Percentiles rank a stretch among this genome's conserved stretches.
Conservation (phyloP, 2,329 filamentous ascomycete genomes). For the Incumbomyces lentus region DNA sequence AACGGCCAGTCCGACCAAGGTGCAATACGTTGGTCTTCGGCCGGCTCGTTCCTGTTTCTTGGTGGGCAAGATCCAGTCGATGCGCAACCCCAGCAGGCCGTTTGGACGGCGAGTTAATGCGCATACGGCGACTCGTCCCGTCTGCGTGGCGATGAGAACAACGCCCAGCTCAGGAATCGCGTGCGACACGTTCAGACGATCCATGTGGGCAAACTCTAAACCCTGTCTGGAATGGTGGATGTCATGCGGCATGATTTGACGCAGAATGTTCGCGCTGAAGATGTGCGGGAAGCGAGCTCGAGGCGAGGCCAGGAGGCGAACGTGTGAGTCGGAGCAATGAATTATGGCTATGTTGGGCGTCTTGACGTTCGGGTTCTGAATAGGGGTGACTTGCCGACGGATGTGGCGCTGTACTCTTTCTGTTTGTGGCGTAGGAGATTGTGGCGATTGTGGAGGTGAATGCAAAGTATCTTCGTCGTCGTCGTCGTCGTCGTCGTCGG, state of each 20-base stretch:
- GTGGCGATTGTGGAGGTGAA: neutral
- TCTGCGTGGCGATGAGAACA: conserved; percentile 47
- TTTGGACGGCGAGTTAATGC: conserved; percentile 36
- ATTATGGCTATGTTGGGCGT: conserved; percentile 17
- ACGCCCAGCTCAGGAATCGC: conserved; percentile 51
- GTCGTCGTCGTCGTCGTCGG: conserved; percentile 2
- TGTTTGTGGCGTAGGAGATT: neutral
- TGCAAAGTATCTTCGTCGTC: conserved; percentile 3
- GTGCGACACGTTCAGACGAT: conserved; percentile 48
- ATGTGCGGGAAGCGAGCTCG: conserved; percentile 15
- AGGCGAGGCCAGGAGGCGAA: conserved; percentile 17
- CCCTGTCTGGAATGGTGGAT: conserved; percentile 11
- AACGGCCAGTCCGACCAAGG: conserved; percentile 46
- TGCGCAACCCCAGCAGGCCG: conserved; percentile 37
- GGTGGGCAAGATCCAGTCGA: conserved; percentile 48
- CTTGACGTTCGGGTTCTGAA: conserved; percentile 5
- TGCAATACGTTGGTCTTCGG: conserved; percentile 31
- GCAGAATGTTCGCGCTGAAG: conserved; percentile 19
- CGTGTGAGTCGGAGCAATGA: conserved; percentile 16
- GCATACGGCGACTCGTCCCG: conserved; percentile 46
- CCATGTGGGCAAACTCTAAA: conserved; percentile 19
- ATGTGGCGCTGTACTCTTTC: neutral
- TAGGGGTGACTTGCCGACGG: neutral
- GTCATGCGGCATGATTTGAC: conserved; percentile 15
- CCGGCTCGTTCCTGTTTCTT: conserved; percentile 37